phyloP scores from a whole-genome alignment of 192 early-diverging fungal species.

The Funneliformis mosseae region DNA sequence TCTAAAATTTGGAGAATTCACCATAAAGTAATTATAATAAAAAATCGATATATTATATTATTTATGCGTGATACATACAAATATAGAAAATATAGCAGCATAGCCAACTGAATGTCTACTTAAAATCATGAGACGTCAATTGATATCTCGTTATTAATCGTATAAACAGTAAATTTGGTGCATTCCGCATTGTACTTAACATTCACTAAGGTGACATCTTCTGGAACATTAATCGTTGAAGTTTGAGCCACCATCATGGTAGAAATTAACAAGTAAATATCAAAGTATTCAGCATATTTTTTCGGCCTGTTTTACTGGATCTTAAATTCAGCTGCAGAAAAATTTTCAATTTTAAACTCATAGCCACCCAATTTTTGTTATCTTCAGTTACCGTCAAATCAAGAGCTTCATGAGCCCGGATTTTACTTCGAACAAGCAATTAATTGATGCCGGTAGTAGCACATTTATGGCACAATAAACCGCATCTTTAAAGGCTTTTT shows the following conservation, averaged over 20 bases:
- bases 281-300: conserved; percentile 27
- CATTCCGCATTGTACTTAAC: conserved; percentile 4
- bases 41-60: no score
- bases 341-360: not conserved
- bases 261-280: conserved; percentile 18
- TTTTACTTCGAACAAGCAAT: conserved; percentile 26
- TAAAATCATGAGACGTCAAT: no score
- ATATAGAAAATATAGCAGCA: no score
- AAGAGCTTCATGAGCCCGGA: not conserved
- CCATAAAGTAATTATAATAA: no score
- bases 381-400: not conserved
- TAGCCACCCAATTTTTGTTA: conserved; percentile 14
- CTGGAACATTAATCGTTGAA: not conserved
- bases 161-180: conserved; percentile 6
- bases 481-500: not conserved
- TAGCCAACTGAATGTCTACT: no score
- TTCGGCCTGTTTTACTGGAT: not conserved
- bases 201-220: conserved; percentile 9
- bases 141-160: not conserved
- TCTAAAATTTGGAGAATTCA: no score
- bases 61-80: no score
- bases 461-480: conserved; percentile 2
- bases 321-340: not conserved
- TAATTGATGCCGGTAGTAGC: not conserved
- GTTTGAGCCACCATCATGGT: conserved; percentile 17